Conservation (phyloP, 2,329 filamentous ascomycete genomes). For the Exophiala calicioides region DNA sequence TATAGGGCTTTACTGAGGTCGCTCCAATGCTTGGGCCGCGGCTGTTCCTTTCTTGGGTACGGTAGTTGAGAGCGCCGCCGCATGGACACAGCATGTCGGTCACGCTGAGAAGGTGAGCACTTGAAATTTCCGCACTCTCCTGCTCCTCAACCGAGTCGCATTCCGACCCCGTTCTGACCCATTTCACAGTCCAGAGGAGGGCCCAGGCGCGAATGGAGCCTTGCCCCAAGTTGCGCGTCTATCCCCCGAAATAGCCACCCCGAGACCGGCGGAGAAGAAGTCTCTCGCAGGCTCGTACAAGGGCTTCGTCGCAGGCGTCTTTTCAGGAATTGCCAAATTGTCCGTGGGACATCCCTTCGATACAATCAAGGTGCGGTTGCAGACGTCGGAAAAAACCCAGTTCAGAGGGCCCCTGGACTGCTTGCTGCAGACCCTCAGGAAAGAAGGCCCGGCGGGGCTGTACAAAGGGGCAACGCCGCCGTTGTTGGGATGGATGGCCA, state of each 20-base stretch:
- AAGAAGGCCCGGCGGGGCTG: conserved; percentile 80
- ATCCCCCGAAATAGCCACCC: neutral
- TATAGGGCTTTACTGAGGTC: neutral
- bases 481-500: conserved; percentile 96
- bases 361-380: conserved; percentile 92
- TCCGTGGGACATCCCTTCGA: conserved; percentile 67
- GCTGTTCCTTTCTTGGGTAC: neutral
- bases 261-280: conserved; percentile 7
- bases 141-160: no score
- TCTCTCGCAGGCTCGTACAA: conserved; percentile 65
- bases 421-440: conserved; percentile 76
- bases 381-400: conserved; percentile 74
- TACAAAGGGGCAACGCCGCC: conserved; percentile 96
- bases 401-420: conserved; percentile 89
- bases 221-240: neutral
- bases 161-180: no score
- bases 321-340: conserved; percentile 89
- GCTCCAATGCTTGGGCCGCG: conserved; percentile 6
- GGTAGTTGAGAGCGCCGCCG: conserved; percentile 11
- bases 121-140: no score
- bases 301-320: conserved; percentile 96
- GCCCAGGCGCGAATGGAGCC: conserved; percentile 1
- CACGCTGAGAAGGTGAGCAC: conserved; percentile 14
- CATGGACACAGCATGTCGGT: conserved; percentile 19
- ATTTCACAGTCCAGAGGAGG: conserved; percentile 9